A percentile compares a stretch with the other conserved stretches of the same genome.
phyloP scores from a whole-genome alignment of 1,284 basidiomycete species.

The Athelia sp. region DNA sequence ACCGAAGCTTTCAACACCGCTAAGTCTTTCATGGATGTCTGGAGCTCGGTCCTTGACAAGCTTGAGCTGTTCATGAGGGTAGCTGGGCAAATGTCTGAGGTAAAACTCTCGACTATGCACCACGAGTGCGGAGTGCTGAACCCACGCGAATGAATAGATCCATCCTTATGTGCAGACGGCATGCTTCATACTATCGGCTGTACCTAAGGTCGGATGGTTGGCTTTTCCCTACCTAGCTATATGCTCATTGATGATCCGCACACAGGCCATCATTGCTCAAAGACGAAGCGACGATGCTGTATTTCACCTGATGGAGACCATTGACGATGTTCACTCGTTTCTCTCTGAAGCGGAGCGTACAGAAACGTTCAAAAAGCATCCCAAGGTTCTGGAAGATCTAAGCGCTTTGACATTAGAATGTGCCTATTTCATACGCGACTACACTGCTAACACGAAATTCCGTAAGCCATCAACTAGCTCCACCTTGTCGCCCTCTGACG shows the following conservation, averaged over 20 bases:
- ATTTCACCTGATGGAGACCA: neutral
- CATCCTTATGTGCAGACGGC: neutral
- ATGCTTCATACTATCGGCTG: neutral
- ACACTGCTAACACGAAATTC: constrained; percentile 10
- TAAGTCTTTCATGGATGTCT: no score
- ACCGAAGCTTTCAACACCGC: no score
- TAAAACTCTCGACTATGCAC: no score
- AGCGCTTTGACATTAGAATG: constrained; percentile 10
- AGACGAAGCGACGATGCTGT: neutral
- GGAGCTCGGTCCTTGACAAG: neutral
- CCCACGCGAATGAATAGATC: neutral
- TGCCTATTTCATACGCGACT: constrained; percentile 14
- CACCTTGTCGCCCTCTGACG: no score
- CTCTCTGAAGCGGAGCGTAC: neutral
- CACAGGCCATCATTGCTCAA: neutral
- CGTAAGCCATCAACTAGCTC: constrained; percentile 4
- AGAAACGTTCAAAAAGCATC: constrained; percentile 5
- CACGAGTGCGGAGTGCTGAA: neutral
- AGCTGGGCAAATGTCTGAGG: neutral
- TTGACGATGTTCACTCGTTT: neutral
- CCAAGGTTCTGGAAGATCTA: constrained; percentile 5
- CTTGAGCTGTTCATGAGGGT: neutral
- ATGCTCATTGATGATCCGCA: neutral
- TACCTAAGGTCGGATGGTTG: neutral
- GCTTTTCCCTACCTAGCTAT: neutral